Percentiles rank a stretch among this genome's conserved stretches.
Evolutionary conservation across 2,329 filamentous ascomycete genomes (phyloP).

Genomic region (Alternaria gansuensis): DNA sequence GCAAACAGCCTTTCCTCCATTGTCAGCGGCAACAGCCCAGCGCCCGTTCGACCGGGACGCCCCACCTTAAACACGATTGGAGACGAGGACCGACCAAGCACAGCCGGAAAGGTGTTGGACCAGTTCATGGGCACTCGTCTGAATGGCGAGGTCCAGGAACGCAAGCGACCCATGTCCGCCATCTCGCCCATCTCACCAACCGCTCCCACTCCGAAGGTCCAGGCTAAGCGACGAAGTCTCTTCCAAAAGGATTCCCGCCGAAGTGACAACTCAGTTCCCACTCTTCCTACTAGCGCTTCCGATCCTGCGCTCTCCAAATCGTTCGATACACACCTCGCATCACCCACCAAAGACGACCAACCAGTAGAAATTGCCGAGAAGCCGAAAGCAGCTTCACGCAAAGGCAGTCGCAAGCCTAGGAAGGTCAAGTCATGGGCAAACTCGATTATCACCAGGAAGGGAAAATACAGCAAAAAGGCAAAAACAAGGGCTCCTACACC

Average conservation of each 20-base stretch:
- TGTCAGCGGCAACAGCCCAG: conserved; percentile 66
- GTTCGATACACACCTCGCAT: conserved; percentile 38
- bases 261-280: conserved; percentile 49
- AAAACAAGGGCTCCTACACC: conserved; percentile 49
- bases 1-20: conserved; percentile 84
- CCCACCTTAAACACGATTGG: conserved; percentile 53
- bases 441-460: conserved; percentile 70
- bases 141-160: conserved; percentile 36
- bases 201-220: conserved; percentile 20
- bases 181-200: conserved; percentile 36
- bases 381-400: conserved; percentile 57
- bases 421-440: conserved; percentile 80
- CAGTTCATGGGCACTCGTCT: conserved; percentile 40
- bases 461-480: conserved; percentile 61
- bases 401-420: conserved; percentile 64
- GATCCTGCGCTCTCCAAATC: conserved; percentile 47
- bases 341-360: conserved; percentile 42
- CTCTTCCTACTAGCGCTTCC: conserved; percentile 45
- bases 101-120: conserved; percentile 75
- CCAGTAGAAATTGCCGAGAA: conserved; percentile 57
- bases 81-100: conserved; percentile 66
- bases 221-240: conserved; percentile 50
- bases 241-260: conserved; percentile 62
- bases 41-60: conserved; percentile 54
- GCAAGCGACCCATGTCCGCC: conserved; percentile 52